Evolutionary conservation across 2,329 filamentous ascomycete genomes (phyloP), one percentile per base, ranked within the genome.

Genomic region (Arachnopeziza araneosa): DNA sequence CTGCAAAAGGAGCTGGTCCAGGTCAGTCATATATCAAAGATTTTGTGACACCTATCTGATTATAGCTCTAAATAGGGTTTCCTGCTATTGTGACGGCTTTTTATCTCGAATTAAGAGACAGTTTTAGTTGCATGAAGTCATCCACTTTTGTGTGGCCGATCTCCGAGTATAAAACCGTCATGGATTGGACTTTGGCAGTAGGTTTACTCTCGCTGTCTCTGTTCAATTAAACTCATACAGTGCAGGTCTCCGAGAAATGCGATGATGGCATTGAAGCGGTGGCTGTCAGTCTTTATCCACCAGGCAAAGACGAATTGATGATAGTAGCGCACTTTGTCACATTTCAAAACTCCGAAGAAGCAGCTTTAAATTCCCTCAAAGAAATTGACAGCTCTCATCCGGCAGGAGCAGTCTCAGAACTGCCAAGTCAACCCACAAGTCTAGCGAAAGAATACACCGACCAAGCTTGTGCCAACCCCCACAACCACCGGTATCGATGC

Each of bases 41-140:
- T 21, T 2, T 19, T 54, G 2, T 19, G n/a, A n/a, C 30, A 26
- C 2, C 9, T 30, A 4, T 30, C 26, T 5, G 26, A 4, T 30
- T 5, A 30, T 30, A 9, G 4, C 26, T 5, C 24, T 36, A 30
- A 19, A 54, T 30, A 73, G 78, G 80, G 22, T 83, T 83, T 59
- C 81, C 81, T 1, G 81, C 75, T 1, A 71, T 84, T 7, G 76
- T 83, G 2, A 81, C 79, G 1, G 72, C 73, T 17, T 83, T 82
- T 64, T 74, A 83, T 63, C 73, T 84, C 3, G 68, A 72, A 22
- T 32, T 60, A 17, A 62, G 70, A 56, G 44, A 60, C 7, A 50
- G 44, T 4, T 60, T 50, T 51, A 24, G 36, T 10, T 36, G 23
- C 12, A 64, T 65, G 61, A 50, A 57, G n/a, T 30, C 30, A 21